Conservation (phyloP, 139 green algal species). For the Dunaliella sp. region DNA sequence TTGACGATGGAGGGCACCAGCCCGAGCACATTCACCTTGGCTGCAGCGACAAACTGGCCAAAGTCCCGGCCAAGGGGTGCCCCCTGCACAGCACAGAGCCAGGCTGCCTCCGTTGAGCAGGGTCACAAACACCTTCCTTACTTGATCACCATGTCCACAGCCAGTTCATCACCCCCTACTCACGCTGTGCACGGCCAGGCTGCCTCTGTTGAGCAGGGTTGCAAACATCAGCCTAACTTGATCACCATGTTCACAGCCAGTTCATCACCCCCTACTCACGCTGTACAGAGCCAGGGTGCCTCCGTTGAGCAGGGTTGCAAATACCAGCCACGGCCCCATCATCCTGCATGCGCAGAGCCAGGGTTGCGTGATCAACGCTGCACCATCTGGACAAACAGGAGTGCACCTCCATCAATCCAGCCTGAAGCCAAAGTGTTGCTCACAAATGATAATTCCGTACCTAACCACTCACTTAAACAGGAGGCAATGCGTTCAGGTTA, state of each 20-base stretch:
- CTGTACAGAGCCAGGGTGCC: conserved; percentile 82
- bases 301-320: conserved; percentile 79
- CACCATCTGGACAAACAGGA: no score
- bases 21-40: conserved; percentile 79
- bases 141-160: background rate
- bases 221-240: background rate
- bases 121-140: background rate
- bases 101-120: background rate
- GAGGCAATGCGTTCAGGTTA: no score
- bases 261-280: conserved; percentile 14
- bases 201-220: background rate
- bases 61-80: conserved; percentile 68
- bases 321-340: conserved; percentile 95
- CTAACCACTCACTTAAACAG: no score
- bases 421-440: no score
- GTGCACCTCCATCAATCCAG: no score
- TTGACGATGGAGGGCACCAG: conserved; percentile 84
- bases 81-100: conserved; percentile 39
- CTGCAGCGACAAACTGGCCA: conserved; percentile 67
- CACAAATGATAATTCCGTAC: no score
- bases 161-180: background rate
- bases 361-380: no score
- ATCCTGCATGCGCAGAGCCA: conserved; percentile 67
- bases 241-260: background rate
- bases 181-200: conserved; percentile 53